These are phyloP conservation scores for Penicillium hesseltinei DNA, from an alignment of 2,329 filamentous ascomycete species.

Conservation along the genomic window DNA sequence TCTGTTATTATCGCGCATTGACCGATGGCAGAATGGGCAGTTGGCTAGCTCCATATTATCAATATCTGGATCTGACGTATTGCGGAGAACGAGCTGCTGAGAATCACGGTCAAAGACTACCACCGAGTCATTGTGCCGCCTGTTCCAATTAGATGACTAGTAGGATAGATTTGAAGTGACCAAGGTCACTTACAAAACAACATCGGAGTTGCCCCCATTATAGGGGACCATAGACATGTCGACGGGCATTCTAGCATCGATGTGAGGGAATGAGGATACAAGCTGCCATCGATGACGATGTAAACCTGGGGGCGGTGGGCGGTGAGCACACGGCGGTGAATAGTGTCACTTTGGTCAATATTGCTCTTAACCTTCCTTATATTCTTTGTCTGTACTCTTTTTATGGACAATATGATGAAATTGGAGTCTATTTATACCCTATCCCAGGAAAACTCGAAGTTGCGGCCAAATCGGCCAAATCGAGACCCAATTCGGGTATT, in stretches of 20 bases:
- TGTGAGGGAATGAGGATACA: conserved; percentile 1
- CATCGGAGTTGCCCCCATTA: conserved; percentile 42
- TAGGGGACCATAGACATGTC: conserved; percentile 47
- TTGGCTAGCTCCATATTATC: conserved; percentile 60
- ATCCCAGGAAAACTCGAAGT: neutral
- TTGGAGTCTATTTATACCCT: neutral
- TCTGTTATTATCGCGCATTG: conserved; percentile 55
- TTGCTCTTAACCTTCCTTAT: neutral
- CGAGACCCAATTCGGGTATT: neutral
- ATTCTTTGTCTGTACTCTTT: neutral
- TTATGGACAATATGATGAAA: neutral
- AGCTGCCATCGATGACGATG: conserved; percentile 9
- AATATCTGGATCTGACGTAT: conserved; percentile 47
- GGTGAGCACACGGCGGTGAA: neutral
- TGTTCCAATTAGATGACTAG: conserved; percentile 41
- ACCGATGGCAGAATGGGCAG: conserved; percentile 88
- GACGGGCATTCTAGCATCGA: conserved; percentile 33
- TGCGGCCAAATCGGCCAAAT: neutral
- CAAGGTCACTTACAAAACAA: conserved; percentile 43
- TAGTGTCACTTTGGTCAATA: neutral
- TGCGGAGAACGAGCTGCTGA: conserved; percentile 78
- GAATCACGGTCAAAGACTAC: conserved; percentile 87
- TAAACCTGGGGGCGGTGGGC: neutral
- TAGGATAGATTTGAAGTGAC: neutral
- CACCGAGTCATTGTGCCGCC: conserved; percentile 87